Base-by-base conservation (phyloP, 441 rosid genomes). In the Biscutella auriculata region DNA sequence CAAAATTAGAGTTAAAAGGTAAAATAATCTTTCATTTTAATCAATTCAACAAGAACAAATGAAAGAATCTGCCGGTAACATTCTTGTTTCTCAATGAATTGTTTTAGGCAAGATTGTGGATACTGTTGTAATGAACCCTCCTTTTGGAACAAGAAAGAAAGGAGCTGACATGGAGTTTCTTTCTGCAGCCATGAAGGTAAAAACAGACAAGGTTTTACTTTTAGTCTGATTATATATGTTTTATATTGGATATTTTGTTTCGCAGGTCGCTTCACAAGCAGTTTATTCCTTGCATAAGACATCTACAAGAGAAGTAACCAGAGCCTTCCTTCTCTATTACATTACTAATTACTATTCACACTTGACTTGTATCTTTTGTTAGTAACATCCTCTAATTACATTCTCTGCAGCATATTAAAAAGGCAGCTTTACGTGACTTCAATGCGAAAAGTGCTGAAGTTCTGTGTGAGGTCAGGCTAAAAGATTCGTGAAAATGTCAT, bases 211-310 rank as follows among this genome's bases (percentile, higher is more conserved):
- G 1, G 17, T 14, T n/a, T 7, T 0, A 34, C 23, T 16, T 36
- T 23, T 25, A 5, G 5, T 4, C 13, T 3, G n/a, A n/a, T n/a
- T n/a, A n/a, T 25, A 0, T 5, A 14, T 28, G 56, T 9, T n/a
- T 26, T 36, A 14, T 5, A 6, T 19, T 21, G 4, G 0, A 8
- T 27, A 9, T 12, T 36, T 45, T 30, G 19, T 53, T 9, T 47
- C 33, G 14, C 39, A 87, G 97, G 77, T 84, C 45, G 95, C 98
- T 35, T 80, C 92, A 54, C 62, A 56, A 65, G 88, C 95, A 6
- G 95, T 88, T 64, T 92, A 92, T 79, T 92, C 97, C 23, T 80
- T 92, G 86, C 98, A 92, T 69, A 92, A 92, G 74, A 86, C 95
- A 48, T 86, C 98, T 16, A 92, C 97, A 15, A 88, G 98, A 79